Base-by-base conservation (phyloP, 495 filamentous ascomycete species). In the Umbilicaria muhlenbergii region DNA sequence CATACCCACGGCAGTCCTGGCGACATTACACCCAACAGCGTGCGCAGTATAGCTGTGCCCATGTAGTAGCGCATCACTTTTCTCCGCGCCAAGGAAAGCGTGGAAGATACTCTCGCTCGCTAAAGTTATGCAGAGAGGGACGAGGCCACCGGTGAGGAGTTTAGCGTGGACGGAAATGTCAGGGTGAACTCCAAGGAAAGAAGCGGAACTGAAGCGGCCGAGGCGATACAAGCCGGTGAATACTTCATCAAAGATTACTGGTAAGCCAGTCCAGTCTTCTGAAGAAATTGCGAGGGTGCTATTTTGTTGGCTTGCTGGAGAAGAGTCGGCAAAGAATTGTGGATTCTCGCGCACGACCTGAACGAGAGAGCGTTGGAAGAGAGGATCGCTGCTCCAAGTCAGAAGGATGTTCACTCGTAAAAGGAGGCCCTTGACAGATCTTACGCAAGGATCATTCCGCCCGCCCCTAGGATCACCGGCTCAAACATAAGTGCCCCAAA, bases 1-100 rank as follows among this genome's bases (percentile, higher is more conserved):
- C 34, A 60, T 62, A 41, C 56, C 57, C 34, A 86, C 44, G 7
- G 71, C 75, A 18, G 71, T 69, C 12, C 73, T 61, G 0, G 81
- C 83, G 11, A 86, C 81, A 12, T 75, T 69, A 49, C 83, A 88
- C 1, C 83, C 83, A 8, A 86, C 68, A 0, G 83, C 65, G 55
- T 88, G 81, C 3, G 81, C 83, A 0, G 83, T 88, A 51, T 88
- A 88, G 52, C 80, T 84, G 58, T 88, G 82, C 0, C 82, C 83
- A 50, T 88, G 83, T 32, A 88, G 65, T 32, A 88, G 58, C 0
- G 81, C 82, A 45, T 83, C 78, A 11, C 69, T 70, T 62, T 85
- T 86, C 33, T 81, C 70, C 0, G 67, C 65, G 21, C 74, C 73
- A 3, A 72, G 58, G 48, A 86, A 86, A 2, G 75, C 70, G n/a